Evolutionary conservation across 345 rosid species (phyloP), one percentile per base, ranked within the genome.

Genomic region (Lumnitzera racemosa): DNA sequence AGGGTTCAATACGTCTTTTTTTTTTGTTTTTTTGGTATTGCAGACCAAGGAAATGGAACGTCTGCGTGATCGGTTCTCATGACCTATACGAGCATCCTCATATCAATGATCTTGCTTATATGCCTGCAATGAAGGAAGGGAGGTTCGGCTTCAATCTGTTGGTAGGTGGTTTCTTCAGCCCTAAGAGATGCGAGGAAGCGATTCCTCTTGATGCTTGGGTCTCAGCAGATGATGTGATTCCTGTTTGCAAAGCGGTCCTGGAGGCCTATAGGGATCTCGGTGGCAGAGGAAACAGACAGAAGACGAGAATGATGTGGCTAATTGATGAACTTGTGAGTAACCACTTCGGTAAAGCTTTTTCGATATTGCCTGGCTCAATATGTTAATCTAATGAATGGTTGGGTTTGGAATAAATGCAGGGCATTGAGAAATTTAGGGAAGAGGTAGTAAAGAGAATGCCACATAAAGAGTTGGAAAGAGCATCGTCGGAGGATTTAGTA

Each of bases 41-140:
- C 67, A 91, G 98, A 78, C 96, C 98, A n/a, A 82, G 96, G 72
- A 92, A 92, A 76, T 89, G 97, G 97, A 94, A 94, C 67, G 97
- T 80, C 24, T 84, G 91, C 78, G 87, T 94, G n/a, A 77, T 89
- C 16, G 97, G 99, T 25, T 79, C 96, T 16, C 99, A 86, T 71
- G 97, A 94, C 73, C 95, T 94, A 0, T 94, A 83, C 53, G 99
- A 89, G 76, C 99, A 94, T 76, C 99, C 98, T 43, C 99, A 87
- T 74, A 94, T 92, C 61, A 92, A 94, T 53, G 99, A 94, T 81
- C 75, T 94, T 49, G 97, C 99, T 31, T 94, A 94, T 79, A 86
- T 94, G 87, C 99, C 99, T 47, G 91, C 99, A 0, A 83, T 58
- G 12, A 94, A 81, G 78, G 74, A 84, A 56, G 89, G 91, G 2